These are phyloP conservation scores for Monosporascus sp. DNA, from an alignment of 2,329 filamentous ascomycete genomes.

Conservation along the genomic window DNA sequence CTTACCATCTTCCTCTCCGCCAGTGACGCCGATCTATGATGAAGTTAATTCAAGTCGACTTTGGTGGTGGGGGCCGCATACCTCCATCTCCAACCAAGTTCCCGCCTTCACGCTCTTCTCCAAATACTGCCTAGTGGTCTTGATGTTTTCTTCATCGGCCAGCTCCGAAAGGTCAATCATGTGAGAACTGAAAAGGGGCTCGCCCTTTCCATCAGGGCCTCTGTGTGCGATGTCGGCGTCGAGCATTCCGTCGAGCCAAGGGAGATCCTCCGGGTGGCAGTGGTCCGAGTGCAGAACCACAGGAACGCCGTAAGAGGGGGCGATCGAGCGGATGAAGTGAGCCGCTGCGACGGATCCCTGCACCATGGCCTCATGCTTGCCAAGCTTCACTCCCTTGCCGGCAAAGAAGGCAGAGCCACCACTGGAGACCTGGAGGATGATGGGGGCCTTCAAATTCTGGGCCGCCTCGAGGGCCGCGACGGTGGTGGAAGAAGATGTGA, in stretches of 20 bases:
- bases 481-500: conserved; percentile 85
- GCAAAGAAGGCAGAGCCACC: conserved; percentile 92
- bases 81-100: conserved; percentile 98
- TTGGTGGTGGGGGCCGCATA: conserved; percentile 32
- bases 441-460: conserved; percentile 81
- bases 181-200: conserved; percentile 92
- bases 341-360: conserved; percentile 82
- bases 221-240: conserved; percentile 93
- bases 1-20: conserved; percentile 95
- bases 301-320: conserved; percentile 82
- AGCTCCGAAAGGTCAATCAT: conserved; percentile 99
- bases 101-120: conserved; percentile 94
- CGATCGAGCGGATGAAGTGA: conserved; percentile 86
- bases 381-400: conserved; percentile 81
- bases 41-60: neutral
- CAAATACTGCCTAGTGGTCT: conserved; percentile 88
- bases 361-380: conserved; percentile 80
- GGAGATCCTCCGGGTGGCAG: conserved; percentile 98
- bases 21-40: conserved; percentile 83
- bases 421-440: conserved; percentile 91
- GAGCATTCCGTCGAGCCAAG: conserved; percentile 94
- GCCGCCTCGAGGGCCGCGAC: conserved; percentile 91
- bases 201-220: conserved; percentile 69
- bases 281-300: conserved; percentile 96
- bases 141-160: conserved; percentile 81